Base-by-base conservation (phyloP, 1,139 yeast species). In the Geotrichum phurueaensis region DNA sequence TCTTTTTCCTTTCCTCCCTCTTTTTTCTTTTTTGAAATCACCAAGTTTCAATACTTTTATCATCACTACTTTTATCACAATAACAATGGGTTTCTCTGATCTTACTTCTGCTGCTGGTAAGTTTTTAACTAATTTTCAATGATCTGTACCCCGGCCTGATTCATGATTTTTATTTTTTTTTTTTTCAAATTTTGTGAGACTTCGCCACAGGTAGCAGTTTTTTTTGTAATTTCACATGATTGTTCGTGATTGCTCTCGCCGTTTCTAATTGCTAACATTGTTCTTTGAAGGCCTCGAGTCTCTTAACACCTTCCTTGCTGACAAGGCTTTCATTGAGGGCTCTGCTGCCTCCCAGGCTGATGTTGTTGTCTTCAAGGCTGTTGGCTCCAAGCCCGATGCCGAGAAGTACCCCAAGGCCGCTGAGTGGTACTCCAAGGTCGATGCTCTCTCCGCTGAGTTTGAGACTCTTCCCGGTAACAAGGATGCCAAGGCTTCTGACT, bases 341-440 rank as follows among this genome's bases (percentile, higher is more conserved):
- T 89, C 87, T 78, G 96, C 82, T 63, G 70, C 97, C 70, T 81
- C 98, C 71, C 97, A 90, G 82, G 97, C 97, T 76, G 98, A 94
- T 76, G 99, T 89, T 68, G 78, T 91, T 70, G 92, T 84, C 64
- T 77, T 85, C 95, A 85, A 89, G 84, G 94, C 97, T 78, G 92
- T 94, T 86, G 96, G 89, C 81, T 58, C 73, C 63, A 72, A 70
- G 60, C 78, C 79, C 62, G 76, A 74, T 58, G 75, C 75, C 54
- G 79, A 82, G 74, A 83, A 89, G 79, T 92, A 79, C 89, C 97
- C 98, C 79, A 86, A 89, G 79, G 90, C 91, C 76, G 80, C 96
- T 76, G 91, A 98, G 85, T 94, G 97, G 97, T 90, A 87, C 84
- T 89, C 89, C 87, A 97, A 91, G 90, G 86, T 92, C 76, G 95